Conservation (phyloP, 2,329 filamentous ascomycete species). For the Trichoderma brevicompactum region DNA sequence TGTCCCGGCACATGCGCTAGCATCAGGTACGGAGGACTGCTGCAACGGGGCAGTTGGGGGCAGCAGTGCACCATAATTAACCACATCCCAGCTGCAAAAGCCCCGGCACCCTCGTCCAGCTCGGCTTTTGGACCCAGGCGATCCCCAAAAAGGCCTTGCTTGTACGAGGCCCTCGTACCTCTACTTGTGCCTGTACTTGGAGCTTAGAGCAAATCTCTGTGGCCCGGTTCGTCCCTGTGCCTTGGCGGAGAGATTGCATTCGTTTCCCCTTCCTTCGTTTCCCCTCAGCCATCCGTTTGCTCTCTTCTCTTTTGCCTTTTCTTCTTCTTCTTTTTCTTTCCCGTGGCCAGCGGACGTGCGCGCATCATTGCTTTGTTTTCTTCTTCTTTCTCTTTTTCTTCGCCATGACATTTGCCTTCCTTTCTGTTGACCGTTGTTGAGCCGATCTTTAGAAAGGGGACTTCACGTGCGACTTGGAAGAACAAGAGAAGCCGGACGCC, state of each 20-base stretch:
- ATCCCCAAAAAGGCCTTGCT: neutral
- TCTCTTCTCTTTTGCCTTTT: conserved; percentile 1
- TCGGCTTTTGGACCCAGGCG: conserved; percentile 21
- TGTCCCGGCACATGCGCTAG: conserved; percentile 22
- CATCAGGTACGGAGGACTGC: neutral
- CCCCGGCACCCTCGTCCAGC: conserved; percentile 24
- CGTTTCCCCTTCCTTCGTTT: conserved; percentile 21
- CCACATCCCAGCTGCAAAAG: conserved; percentile 22
- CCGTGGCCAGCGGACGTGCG: conserved; percentile 23
- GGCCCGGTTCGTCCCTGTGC: conserved; percentile 15
- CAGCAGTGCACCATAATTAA: conserved; percentile 5
- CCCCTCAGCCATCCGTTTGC: conserved; percentile 1
- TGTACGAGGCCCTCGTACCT: neutral
- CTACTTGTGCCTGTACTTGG: neutral
- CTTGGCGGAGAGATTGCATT: conserved; percentile 25
- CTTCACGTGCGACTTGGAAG: neutral
- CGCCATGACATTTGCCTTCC: conserved; percentile 32
- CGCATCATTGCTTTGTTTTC: conserved; percentile 16
- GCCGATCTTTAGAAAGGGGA: conserved; percentile 27
- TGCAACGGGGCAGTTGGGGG: conserved; percentile 10
- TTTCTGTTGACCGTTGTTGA: conserved; percentile 23
- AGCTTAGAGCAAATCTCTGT: conserved; percentile 18
- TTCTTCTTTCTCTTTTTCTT: conserved; percentile 17
- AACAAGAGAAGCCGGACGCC: conserved; percentile 4
- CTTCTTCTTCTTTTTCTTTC: neutral